Percentiles rank a stretch among this genome's conserved stretches.
Evolutionary conservation across 2,329 filamentous ascomycete genomes (phyloP).

Genomic region (Penicillium decumbens): DNA sequence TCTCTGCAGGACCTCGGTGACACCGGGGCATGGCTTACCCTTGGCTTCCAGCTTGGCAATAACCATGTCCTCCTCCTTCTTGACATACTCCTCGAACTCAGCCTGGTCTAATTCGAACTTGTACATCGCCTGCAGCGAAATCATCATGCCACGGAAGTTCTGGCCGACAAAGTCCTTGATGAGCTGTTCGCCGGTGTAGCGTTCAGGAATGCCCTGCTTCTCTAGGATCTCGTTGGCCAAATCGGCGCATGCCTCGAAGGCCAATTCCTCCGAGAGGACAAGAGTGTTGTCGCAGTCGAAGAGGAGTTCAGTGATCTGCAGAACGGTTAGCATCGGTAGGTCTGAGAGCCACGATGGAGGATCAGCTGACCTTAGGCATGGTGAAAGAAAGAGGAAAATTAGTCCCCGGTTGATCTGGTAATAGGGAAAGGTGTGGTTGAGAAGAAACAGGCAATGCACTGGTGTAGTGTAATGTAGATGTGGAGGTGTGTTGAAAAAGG

Average conservation of each 20-base stretch:
- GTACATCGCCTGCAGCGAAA: conserved; percentile 68
- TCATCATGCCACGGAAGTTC: conserved; percentile 91
- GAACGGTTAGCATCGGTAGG: conserved; percentile 15
- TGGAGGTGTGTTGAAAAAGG: not conserved
- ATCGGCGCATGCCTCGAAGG: conserved; percentile 85
- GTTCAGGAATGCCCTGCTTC: conserved; percentile 58
- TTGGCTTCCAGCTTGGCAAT: conserved; percentile 71
- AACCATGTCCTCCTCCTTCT: conserved; percentile 73
- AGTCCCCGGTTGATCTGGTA: not conserved
- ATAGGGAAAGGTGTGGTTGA: conserved; percentile 1
- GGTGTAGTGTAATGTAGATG: not conserved
- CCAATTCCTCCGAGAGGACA: conserved; percentile 82
- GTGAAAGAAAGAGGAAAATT: conserved; percentile 10
- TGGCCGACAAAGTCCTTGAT: conserved; percentile 86
- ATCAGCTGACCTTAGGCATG: conserved; percentile 35
- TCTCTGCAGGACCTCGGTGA: conserved; percentile 62
- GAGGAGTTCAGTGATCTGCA: conserved; percentile 64
- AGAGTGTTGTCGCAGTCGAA: conserved; percentile 85
- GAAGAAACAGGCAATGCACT: conserved; percentile 1
- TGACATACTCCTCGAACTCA: conserved; percentile 70
- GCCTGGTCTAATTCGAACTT: conserved; percentile 63
- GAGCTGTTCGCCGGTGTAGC: conserved; percentile 73
- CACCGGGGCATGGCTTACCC: conserved; percentile 64
- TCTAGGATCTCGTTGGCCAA: conserved; percentile 81
- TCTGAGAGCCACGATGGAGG: conserved; percentile 2